Evolutionary conservation across 73 alveolate species (phyloP), one percentile per base, ranked within the genome.

Genomic region (Paramecium octaurelia): DNA sequence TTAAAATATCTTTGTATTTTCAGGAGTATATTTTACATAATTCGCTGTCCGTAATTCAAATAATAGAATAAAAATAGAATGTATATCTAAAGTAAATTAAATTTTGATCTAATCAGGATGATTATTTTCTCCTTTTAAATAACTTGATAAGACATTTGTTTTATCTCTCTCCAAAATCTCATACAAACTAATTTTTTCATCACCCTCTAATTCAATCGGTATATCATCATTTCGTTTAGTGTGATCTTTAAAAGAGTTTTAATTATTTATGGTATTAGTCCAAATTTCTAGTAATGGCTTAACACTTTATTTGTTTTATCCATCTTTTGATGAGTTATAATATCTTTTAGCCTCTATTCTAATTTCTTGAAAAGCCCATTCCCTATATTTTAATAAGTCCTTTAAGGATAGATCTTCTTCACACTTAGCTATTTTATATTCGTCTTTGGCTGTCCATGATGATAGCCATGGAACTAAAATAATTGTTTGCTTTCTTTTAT

Each of bases 281-380:
- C 91, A 80, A 24, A 80, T 80, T 80, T 80, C 91, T 12, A 80
- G 27, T 24, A 80, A 23, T 10, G 91, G 91, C 29, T 80, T 80
- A 12, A 80, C 91, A 44, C 76, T 44, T 18, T 80, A 80, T 24
- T 42, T 44, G 44, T 48, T 40, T 80, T 80, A 44, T 44, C 91
- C 91, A 80, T 80, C 91, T 80, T 80, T 80, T 4, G 91, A 80
- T 42, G 91, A 80, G 23, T 80, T 34, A 46, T 80, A 80, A 80
- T 80, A 80, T 80, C 91, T 80, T 80, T 80, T 80, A 1, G 91
- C 91, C 24, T 80, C 91, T 40, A 80, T 80, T 14, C 75, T 16
- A 23, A 80, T 80, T 80, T 80, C 91, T 35, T 80, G 21, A 80
- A 80, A 80, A 8, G 91, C 91, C 91, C 91, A 80, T 80, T 80